Conservation (phyloP, 495 filamentous ascomycete genomes). For the Bryoglossum gracile region DNA sequence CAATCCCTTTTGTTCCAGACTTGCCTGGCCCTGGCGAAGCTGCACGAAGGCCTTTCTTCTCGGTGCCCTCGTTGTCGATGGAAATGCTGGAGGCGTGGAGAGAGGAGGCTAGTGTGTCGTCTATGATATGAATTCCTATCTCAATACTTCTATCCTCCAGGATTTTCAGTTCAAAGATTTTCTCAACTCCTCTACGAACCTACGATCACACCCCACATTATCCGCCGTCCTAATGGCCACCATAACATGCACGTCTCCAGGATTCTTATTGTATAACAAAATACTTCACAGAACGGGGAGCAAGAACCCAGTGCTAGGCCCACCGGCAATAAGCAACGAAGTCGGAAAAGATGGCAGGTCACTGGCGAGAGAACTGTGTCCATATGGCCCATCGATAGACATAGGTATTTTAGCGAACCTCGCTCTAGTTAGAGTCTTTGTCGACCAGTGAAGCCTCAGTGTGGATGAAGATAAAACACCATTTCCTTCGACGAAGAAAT, state of each 20-base stretch:
- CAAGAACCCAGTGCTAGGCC: slow-evolving; percentile 46
- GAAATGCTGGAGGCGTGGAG: no score
- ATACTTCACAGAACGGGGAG: slow-evolving; percentile 33
- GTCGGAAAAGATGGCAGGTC: slow-evolving; percentile 28
- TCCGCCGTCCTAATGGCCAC: background rate
- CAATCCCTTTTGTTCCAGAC: background rate
- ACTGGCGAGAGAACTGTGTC: slow-evolving; percentile 23
- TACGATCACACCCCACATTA: no score
- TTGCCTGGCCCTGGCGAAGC: no score
- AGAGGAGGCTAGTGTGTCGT: background rate
- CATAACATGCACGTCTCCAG: background rate
- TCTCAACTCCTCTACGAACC: no score
- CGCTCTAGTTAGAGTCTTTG: slow-evolving; percentile 10
- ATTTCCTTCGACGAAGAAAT: slow-evolving; percentile 10
- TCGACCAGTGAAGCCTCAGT: slow-evolving; percentile 13
- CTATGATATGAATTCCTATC: background rate
- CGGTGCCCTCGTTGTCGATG: no score
- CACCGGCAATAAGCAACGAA: slow-evolving; percentile 45
- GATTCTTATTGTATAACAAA: background rate
- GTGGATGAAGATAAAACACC: slow-evolving; percentile 2
- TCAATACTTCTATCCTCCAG: background rate
- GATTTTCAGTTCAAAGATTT: background rate
- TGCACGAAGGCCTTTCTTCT: no score
- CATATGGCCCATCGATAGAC: slow-evolving; percentile 72
- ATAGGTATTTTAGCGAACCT: slow-evolving; percentile 51